Percentiles rank a stretch among this genome's conserved stretches.
Conservation (phyloP, 352 stramenopile species). For the Phytopythium ostracodes region DNA sequence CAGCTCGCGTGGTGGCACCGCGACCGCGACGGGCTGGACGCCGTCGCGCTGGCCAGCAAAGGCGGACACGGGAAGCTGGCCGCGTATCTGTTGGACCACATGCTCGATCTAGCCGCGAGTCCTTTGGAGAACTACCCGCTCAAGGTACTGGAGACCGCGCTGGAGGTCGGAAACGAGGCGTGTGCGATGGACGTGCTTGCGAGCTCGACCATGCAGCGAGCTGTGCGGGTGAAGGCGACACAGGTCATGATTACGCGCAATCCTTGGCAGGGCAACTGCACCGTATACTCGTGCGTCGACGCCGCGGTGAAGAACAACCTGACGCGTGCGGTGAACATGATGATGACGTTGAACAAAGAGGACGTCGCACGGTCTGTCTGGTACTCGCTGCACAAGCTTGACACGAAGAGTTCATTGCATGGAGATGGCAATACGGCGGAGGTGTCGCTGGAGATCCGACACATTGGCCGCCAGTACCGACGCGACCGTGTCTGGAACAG, state of each 20-base stretch:
- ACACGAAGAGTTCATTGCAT: background rate
- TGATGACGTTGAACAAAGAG: constrained; percentile 12
- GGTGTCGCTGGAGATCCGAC: background rate
- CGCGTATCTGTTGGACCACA: constrained; percentile 10
- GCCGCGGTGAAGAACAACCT: constrained; percentile 11
- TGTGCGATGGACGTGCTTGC: constrained; percentile 15
- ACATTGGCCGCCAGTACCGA: constrained; percentile 16
- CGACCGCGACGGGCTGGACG: constrained; percentile 8
- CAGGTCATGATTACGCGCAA: constrained; percentile 13
- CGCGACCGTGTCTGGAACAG: constrained; percentile 16
- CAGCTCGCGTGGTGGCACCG: constrained; percentile 13
- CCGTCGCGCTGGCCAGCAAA: constrained; percentile 14
- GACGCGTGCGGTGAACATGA: constrained; percentile 8
- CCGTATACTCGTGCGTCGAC: constrained; percentile 23
- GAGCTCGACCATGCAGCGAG: constrained; percentile 12
- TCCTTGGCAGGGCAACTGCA: constrained; percentile 16
- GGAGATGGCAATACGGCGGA: background rate
- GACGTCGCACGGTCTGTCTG: constrained; percentile 16
- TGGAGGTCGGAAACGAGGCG: constrained; percentile 6
- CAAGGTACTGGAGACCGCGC: constrained; percentile 12
- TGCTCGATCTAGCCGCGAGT: constrained; percentile 1
- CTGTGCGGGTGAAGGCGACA: constrained; percentile 12
- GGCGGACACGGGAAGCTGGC: constrained; percentile 6
- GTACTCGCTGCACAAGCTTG: constrained; percentile 15
- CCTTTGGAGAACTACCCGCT: constrained; percentile 17